A percentile compares a stretch with the other conserved stretches of the same genome.
Conservation (phyloP, 768 basidiomycete genomes). For the Suillus cothurnatus region DNA sequence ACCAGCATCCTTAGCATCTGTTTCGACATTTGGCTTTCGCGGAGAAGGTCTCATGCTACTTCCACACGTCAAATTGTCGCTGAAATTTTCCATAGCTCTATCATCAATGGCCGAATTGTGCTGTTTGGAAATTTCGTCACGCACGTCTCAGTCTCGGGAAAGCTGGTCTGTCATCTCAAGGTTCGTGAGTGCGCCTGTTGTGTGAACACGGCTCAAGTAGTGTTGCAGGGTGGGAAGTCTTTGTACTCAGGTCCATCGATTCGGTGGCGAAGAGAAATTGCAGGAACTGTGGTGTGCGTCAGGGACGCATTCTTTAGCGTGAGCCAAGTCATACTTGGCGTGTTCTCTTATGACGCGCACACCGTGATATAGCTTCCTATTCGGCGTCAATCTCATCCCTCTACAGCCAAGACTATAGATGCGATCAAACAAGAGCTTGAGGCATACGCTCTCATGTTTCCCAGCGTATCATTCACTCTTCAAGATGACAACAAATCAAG, state of each 20-base stretch:
- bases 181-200: conserved; percentile 36
- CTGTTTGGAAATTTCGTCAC: conserved; percentile 80
- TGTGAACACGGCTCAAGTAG: conserved; percentile 3
- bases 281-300: conserved; percentile 82
- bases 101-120: conserved; percentile 82
- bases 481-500: conserved; percentile 50
- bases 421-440: conserved; percentile 73
- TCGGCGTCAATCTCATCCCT: conserved; percentile 71
- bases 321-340: conserved; percentile 25
- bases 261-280: conserved; percentile 70
- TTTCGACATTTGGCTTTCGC: conserved; percentile 84
- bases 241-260: conserved; percentile 75
- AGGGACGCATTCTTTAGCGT: conserved; percentile 93
- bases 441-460: conserved; percentile 71
- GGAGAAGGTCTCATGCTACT: conserved; percentile 74
- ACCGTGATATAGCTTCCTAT: conserved; percentile 79
- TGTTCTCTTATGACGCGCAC: conserved; percentile 10
- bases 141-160: conserved; percentile 60
- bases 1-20: conserved; percentile 47
- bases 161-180: conserved; percentile 83
- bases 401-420: conserved; percentile 60
- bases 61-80: background rate
- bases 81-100: conserved; percentile 54
- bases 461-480: conserved; percentile 67
- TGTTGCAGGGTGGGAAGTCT: conserved; percentile 57